Evolutionary conservation across 768 basidiomycete genomes (phyloP), one percentile per base, ranked within the genome.

Genomic region (Cyclocybe cylindracea): DNA sequence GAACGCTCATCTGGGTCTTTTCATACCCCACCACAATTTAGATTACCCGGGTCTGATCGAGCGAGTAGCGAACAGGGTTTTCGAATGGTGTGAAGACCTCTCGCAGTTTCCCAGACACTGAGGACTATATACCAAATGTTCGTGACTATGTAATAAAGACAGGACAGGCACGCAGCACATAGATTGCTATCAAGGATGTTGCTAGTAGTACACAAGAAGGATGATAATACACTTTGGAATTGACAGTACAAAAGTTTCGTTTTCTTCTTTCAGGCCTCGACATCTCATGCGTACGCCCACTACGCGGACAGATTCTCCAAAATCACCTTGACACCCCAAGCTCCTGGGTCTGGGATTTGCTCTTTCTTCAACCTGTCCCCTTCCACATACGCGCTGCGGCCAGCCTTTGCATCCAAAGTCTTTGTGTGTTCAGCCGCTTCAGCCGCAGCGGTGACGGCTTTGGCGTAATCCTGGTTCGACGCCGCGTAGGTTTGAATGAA

Each of bases 371-470:
- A 72, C 57, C 82, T 72, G 38, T 81, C 78, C 11, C 83, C 79
- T 55, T 87, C 89, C 36, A 96, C 82, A 70, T 98, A 98, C 2
- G 90, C 89, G 59, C 90, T 93, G 58, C 94, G 73, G 4, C 94
- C 94, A 2, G 89, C 93, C 71, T 87, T 93, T 2, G 94, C 94
- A 37, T 85, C 83, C 1, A 93, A 67, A 49, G 89, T 73, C 59
- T 75, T 86, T 4, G 94, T 97, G 44, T 69, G 72, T 56, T 89
- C 87, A 6, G 93, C 87, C 2, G 89, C 92, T 5, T 75, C 68
- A 10, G 68, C 70, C 0, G 85, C 90, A 0, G 80, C 83, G 46
- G 70, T 68, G 37, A 87, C 84, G 2, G 63, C 67, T 0, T 63
- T 67, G 18, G 85, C 70, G 50, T 78, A 76, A 24, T 53, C 54